A percentile compares a stretch with the other conserved stretches of the same genome.
Conservation (phyloP, 108 stramenopile species). For the Poteriospumella lacustris region DNA sequence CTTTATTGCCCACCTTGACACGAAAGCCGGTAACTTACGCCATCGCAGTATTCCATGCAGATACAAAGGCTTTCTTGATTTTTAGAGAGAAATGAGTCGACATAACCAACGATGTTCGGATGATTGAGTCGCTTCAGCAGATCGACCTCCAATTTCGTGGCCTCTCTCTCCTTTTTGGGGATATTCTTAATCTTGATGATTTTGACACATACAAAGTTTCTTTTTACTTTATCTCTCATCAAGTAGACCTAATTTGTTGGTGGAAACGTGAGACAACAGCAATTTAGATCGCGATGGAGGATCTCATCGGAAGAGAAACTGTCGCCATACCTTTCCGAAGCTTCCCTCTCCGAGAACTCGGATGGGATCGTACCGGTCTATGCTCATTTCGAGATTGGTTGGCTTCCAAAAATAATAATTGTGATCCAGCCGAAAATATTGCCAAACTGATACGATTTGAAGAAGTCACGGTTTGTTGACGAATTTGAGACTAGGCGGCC, state of each 20-base stretch:
- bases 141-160: conserved; percentile 50
- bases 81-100: conserved; percentile 42
- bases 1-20: neutral
- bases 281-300: neutral
- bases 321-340: conserved; percentile 54
- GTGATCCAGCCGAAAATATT: too few species aligned
- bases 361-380: conserved; percentile 49
- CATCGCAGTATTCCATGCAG: conserved; percentile 57
- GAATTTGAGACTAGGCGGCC: too few species aligned
- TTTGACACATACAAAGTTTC: conserved; percentile 50
- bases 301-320: neutral
- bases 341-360: conserved; percentile 60
- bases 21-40: conserved; percentile 8
- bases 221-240: conserved; percentile 46
- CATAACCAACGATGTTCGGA: conserved; percentile 59
- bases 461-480: too few species aligned
- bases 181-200: conserved; percentile 54
- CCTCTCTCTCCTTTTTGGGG: conserved; percentile 53
- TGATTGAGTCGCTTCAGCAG: conserved; percentile 49
- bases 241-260: conserved; percentile 39
- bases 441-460: too few species aligned
- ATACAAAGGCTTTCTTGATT: conserved; percentile 45
- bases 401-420: neutral
- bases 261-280: neutral
- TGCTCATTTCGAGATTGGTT: neutral